A percentile compares a stretch with the other conserved stretches of the same genome.
Evolutionary conservation across 1,284 basidiomycete genomes (phyloP).

Genomic region (Ustilago xerochloae): DNA sequence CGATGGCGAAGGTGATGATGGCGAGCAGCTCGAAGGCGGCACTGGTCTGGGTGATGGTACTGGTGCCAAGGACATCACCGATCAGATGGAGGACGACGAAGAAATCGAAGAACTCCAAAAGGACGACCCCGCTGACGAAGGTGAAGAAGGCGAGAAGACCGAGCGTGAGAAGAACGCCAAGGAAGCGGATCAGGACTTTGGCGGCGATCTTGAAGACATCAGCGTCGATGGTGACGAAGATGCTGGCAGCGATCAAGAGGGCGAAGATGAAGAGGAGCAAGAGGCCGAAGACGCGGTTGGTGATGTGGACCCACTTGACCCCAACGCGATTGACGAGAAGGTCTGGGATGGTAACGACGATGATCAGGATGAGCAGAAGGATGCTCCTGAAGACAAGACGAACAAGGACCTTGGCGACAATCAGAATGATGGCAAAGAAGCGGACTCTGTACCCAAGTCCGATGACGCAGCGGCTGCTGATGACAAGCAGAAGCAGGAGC

Average conservation of each 20-base stretch:
- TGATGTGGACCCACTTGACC: slow-evolving; percentile 86
- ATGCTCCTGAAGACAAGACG: slow-evolving; percentile 65
- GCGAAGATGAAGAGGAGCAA: slow-evolving; percentile 71
- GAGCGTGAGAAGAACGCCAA: slow-evolving; percentile 73
- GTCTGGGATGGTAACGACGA: slow-evolving; percentile 91
- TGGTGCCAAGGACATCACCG: slow-evolving; percentile 71
- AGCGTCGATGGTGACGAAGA: slow-evolving; percentile 72
- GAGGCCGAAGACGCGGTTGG: slow-evolving; percentile 84
- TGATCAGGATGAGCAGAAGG: slow-evolving; percentile 71
- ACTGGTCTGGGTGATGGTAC: slow-evolving; percentile 66
- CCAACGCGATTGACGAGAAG: slow-evolving; percentile 91
- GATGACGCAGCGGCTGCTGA: slow-evolving; percentile 27
- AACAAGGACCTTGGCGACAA: slow-evolving; percentile 68
- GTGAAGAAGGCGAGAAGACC: slow-evolving; percentile 68
- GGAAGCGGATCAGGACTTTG: slow-evolving; percentile 74
- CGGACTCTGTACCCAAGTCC: slow-evolving; percentile 45
- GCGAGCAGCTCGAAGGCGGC: slow-evolving; percentile 62
- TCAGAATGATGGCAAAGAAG: slow-evolving; percentile 64
- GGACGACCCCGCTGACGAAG: slow-evolving; percentile 75
- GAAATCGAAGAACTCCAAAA: slow-evolving; percentile 89
- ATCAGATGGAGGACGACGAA: slow-evolving; percentile 76
- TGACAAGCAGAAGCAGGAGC: slow-evolving; percentile 69
- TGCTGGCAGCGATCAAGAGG: slow-evolving; percentile 71
- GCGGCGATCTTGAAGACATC: slow-evolving; percentile 78
- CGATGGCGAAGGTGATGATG: slow-evolving; percentile 50